Evolutionary conservation across 2,329 filamentous ascomycete genomes (phyloP).

Genomic region (Colletotrichum sp.): DNA sequence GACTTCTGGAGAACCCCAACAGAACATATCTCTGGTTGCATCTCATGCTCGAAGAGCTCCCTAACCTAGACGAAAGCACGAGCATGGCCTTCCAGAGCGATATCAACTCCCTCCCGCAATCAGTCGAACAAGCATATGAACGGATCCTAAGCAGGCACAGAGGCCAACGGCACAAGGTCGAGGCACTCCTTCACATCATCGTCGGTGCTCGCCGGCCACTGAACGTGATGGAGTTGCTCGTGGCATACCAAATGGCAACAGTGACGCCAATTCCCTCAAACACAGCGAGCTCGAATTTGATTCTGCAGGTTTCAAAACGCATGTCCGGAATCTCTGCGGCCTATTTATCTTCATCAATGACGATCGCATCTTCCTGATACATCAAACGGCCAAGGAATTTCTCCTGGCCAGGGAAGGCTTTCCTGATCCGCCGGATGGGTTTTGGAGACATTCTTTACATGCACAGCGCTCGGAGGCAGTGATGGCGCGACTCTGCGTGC

Average conservation of each 20-base stretch:
- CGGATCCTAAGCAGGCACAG: not conserved
- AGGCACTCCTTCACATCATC: constrained; percentile 13
- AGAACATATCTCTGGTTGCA: not conserved
- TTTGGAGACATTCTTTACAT: not conserved
- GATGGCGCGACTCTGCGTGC: not conserved
- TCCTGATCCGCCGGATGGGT: not conserved
- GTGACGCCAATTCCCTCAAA: not conserved
- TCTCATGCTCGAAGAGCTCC: not conserved
- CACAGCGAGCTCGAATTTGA: not conserved
- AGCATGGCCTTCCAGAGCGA: not conserved
- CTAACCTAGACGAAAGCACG: not conserved
- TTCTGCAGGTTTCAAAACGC: not conserved
- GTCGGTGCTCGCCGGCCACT: constrained; percentile 17
- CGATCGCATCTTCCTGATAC: not conserved
- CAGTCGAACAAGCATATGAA: not conserved
- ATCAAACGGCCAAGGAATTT: constrained; percentile 2
- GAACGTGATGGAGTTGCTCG: constrained; percentile 7
- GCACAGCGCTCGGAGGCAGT: not conserved
- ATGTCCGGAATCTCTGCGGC: not conserved
- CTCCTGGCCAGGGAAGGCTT: not conserved
- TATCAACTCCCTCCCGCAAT: not conserved
- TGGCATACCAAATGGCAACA: not conserved
- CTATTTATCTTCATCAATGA: constrained; percentile 2
- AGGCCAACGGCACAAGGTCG: not conserved
- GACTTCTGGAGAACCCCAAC: not conserved